Evolutionary conservation across 1,284 basidiomycete genomes (phyloP).

Genomic region (Malassezia sympodialis): DNA sequence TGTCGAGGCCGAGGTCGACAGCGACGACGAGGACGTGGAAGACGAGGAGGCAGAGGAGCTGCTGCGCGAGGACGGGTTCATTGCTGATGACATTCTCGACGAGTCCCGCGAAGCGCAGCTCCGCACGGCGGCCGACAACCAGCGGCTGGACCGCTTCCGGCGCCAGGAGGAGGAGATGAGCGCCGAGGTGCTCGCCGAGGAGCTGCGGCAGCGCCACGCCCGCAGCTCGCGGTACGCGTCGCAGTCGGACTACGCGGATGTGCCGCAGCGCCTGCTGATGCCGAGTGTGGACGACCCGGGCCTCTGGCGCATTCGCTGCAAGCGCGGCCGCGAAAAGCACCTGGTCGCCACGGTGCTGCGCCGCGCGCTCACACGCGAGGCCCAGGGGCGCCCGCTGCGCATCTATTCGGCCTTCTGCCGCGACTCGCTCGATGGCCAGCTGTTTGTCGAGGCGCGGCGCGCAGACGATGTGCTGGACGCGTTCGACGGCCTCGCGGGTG

Average conservation of each 20-base stretch:
- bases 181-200: conserved; percentile 74
- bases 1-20: conserved; percentile 75
- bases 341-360: conserved; percentile 89
- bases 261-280: conserved; percentile 92
- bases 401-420: conserved; percentile 90
- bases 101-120: conserved; percentile 59
- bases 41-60: conserved; percentile 47
- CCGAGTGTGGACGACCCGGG: conserved; percentile 90
- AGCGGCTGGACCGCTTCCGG: conserved; percentile 64
- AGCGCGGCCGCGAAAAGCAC: conserved; percentile 83
- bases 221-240: conserved; percentile 48
- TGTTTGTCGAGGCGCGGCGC: conserved; percentile 87
- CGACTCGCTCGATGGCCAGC: conserved; percentile 84
- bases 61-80: conserved; percentile 58
- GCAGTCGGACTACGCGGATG: conserved; percentile 58
- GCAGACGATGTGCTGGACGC: conserved; percentile 77
- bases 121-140: conserved; percentile 57
- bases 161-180: conserved; percentile 71
- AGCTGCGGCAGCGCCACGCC: conserved; percentile 70
- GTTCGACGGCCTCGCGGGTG: conserved; percentile 78
- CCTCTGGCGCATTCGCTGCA: conserved; percentile 88
- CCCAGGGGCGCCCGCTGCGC: conserved; percentile 60
- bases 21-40: conserved; percentile 53
- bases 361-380: conserved; percentile 60
- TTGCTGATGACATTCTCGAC: conserved; percentile 58